phyloP scores from a whole-genome alignment of 768 basidiomycete genomes.

The Mycena olivaceomarginata region DNA sequence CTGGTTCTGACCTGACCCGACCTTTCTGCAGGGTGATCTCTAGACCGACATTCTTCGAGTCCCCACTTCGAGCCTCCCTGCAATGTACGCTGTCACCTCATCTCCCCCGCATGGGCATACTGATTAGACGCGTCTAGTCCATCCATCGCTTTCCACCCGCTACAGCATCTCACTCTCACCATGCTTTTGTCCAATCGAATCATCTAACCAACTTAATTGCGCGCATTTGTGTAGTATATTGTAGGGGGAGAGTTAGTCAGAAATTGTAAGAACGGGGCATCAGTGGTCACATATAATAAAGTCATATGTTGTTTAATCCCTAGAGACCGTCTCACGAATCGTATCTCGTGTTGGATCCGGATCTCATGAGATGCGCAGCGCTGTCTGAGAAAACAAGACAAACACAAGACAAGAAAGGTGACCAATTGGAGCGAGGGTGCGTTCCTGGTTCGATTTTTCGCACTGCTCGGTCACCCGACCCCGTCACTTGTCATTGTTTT shows the following conservation, averaged over 20 bases:
- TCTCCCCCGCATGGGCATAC: not conserved
- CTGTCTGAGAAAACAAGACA: slow-evolving; percentile 9
- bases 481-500: too few relatives aligned
- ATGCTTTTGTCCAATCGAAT: slow-evolving; percentile 4
- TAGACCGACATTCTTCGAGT: not conserved
- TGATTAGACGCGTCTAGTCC: slow-evolving; percentile 4
- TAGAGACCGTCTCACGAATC: not conserved
- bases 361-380: not conserved
- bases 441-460: too few relatives aligned
- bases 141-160: slow-evolving; percentile 11
- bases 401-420: too few relatives aligned
- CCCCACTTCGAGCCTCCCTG: not conserved
- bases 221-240: not conserved
- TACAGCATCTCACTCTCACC: not conserved
- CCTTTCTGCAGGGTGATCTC: not conserved
- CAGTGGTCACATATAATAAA: not conserved
- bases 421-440: too few relatives aligned
- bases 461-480: too few relatives aligned
- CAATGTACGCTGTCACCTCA: not conserved
- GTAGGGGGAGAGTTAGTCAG: not conserved
- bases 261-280: slow-evolving; percentile 18
- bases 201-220: slow-evolving; percentile 3
- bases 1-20: not conserved
- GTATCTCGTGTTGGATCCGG: not conserved
- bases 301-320: slow-evolving; percentile 9